Evolutionary conservation across 2,329 filamentous ascomycete genomes (phyloP).

Genomic region (Colletotrichum sp.): DNA sequence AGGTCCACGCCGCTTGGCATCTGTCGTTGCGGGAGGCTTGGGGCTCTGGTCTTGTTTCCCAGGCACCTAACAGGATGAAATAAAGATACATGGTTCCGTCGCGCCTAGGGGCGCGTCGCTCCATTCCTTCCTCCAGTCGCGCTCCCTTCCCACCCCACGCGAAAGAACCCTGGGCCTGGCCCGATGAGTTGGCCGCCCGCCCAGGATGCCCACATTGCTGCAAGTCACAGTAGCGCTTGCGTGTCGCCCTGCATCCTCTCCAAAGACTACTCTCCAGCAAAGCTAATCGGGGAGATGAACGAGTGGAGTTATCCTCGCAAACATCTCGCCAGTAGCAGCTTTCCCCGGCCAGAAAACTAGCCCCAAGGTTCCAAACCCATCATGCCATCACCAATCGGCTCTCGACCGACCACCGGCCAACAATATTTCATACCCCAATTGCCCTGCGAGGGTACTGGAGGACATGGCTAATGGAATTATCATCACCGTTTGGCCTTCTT

Average conservation of each 20-base stretch:
- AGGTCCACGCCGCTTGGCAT: constrained; percentile 17
- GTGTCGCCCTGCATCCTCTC: neutral
- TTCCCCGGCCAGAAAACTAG: neutral
- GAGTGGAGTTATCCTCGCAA: constrained; percentile 10
- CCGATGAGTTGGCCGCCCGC: constrained; percentile 8
- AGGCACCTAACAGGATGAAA: neutral
- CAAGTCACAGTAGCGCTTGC: constrained; percentile 14
- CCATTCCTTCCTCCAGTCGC: neutral
- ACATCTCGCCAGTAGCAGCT: neutral
- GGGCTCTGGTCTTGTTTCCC: neutral
- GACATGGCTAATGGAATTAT: neutral
- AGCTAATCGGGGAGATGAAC: constrained; percentile 15
- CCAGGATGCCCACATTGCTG: constrained; percentile 7
- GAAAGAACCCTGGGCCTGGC: constrained; percentile 2
- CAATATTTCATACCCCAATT: neutral
- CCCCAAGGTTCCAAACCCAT: neutral
- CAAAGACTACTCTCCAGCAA: neutral
- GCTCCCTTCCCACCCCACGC: neutral
- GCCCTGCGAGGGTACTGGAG: constrained; percentile 22
- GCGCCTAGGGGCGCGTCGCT: neutral
- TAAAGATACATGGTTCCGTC: neutral
- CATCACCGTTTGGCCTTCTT: constrained; percentile 57
- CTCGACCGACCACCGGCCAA: neutral
- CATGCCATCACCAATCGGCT: neutral
- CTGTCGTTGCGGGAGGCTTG: neutral